Evolutionary conservation across 208 protist species (phyloP), one percentile per base, ranked within the genome.

Genomic region (Blastocrithidia nonstop): DNA sequence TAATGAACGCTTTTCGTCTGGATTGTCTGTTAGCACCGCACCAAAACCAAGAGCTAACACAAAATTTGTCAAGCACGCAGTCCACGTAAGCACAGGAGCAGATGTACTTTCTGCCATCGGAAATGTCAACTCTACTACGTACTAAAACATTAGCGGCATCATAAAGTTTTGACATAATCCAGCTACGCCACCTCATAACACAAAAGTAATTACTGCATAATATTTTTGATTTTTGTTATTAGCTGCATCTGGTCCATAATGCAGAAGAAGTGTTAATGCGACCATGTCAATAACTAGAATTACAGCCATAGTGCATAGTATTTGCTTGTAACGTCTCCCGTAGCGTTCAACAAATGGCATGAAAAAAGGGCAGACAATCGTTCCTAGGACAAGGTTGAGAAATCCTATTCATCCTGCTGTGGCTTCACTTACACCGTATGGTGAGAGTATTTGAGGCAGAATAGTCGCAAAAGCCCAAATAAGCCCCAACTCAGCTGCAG

Each of bases 81-180:
- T 57, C 71, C 71, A 80, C 32, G 66, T 82, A 20, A 87, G 57
- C 33, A 74, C 51, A 17, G 76, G 71, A 11, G 71, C 76, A 36
- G 71, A 77, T 19, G 71, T 82, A 36, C 61, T 74, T 57, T 87
- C 76, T 5, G 55, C 54, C 60, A 82, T 57, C 4, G 76, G 76
- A 52, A 82, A 87, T 15, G 76, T 87, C 6, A 87, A 52, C 62
- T 87, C 76, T 38, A 87, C 63, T 2, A 78, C 76, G 59, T 74
- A 87, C 53, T 87, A 71, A 57, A 82, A 87, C 64, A 81, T 74
- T 36, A 87, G 50, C 5, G 76, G 76, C 68, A 87, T 77, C 65
- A 79, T 76, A 24, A 76, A 74, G 51, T 87, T 87, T 54, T 79
- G 71, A 25, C 67, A 87, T 1, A 87, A 17, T 0, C 76, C 76